phyloP scores from a whole-genome alignment of 2,329 filamentous ascomycete species.

The Botrytis deweyae region DNA sequence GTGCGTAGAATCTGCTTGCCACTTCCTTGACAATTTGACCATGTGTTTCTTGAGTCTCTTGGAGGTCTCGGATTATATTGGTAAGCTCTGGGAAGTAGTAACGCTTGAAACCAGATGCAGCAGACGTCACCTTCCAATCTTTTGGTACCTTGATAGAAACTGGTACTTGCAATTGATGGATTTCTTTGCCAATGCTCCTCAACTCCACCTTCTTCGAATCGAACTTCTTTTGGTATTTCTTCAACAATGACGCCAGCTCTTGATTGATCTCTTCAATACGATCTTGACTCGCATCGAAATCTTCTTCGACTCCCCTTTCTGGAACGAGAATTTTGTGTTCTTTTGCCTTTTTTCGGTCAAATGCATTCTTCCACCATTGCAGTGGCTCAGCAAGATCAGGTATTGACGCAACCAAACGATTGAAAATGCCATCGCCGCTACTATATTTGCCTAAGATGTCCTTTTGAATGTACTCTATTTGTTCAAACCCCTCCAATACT shows the following conservation, averaged over 20 bases:
- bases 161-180: conserved; percentile 92
- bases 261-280: conserved; percentile 72
- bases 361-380: conserved; percentile 85
- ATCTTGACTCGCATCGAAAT: conserved; percentile 83
- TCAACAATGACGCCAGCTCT: conserved; percentile 69
- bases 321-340: conserved; percentile 82
- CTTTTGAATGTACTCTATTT: conserved; percentile 88
- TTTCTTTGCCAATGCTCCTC: conserved; percentile 89
- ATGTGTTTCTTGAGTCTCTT: conserved; percentile 93
- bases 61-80: conserved; percentile 77
- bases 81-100: conserved; percentile 90
- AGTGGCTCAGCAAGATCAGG: conserved; percentile 75
- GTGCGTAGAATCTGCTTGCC: conserved; percentile 74
- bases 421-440: conserved; percentile 78
- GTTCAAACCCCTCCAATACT: conserved; percentile 93
- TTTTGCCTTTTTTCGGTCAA: conserved; percentile 77
- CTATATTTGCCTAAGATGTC: conserved; percentile 71
- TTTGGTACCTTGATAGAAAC: conserved; percentile 81
- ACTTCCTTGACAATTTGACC: conserved; percentile 88
- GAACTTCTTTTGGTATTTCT: conserved; percentile 68
- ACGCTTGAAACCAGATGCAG: conserved; percentile 83
- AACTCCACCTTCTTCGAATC: conserved; percentile 70
- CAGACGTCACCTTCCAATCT: conserved; percentile 94
- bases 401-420: conserved; percentile 80
- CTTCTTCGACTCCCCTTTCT: conserved; percentile 81